Evolutionary conservation across 345 rosid species (phyloP), one percentile per base, ranked within the genome.

Genomic region (Ceriops zippeliana): DNA sequence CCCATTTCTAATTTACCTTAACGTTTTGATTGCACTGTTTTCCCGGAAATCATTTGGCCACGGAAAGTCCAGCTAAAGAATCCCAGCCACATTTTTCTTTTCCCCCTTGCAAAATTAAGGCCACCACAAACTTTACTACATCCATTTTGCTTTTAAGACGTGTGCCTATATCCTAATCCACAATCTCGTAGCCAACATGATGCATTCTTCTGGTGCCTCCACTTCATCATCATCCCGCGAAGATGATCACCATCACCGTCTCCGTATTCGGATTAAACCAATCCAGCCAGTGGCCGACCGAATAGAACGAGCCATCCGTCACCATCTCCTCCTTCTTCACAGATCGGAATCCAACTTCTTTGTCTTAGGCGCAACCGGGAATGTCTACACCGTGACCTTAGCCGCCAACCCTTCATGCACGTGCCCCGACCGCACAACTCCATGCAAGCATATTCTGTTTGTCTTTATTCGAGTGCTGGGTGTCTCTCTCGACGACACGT

Each of bases 371-470:
- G 95, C 90, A 8, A 93, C 97, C 0, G 93, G 89, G 19, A 93
- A 93, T 58, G 96, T 93, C 21, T 93, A 93, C 80, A 87, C 87
- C 32, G 96, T 93, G 13, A 76, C 85, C 26, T 49, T 93, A 37
- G 70, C 79, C 9, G 60, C 85, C 52, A 74, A 71, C 65, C 96
- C 98, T 0, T 73, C 89, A 1, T 90, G 96, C 76, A 85, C 93
- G 0, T 93, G 98, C 73, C 98, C 97, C 0, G 97, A 90, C 76
- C 92, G 93, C 15, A 83, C 81, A n/a, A 76, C 70, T 22, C 96
- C 97, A 15, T 93, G 98, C 85, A 93, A 93, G 37, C 98, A 93
- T 75, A 89, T 93, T 5, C 64, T 90, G 10, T 93, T 90, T 63
- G 91, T 90, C 56, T 74, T 85, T 1, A 86, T 93, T 19, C 83